phyloP scores from a whole-genome alignment of 164 flowering plant genomes.

The Malania oleifera region DNA sequence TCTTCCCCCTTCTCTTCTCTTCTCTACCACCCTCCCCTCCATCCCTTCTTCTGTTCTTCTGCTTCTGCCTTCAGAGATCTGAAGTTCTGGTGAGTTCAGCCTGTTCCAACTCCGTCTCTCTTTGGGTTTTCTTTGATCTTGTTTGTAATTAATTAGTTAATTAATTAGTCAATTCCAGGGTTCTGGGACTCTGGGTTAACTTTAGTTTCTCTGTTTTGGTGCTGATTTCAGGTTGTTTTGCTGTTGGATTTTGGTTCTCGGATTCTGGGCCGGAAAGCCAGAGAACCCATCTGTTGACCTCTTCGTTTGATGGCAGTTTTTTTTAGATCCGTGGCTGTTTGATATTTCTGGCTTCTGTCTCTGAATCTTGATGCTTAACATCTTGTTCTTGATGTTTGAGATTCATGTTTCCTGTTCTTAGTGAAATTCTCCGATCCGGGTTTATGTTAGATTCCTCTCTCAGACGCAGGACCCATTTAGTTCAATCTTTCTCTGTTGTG shows the following conservation, averaged over 20 bases:
- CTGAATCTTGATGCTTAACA: constrained; percentile 19
- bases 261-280: constrained; percentile 11
- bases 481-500: constrained; percentile 87
- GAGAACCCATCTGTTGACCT: constrained; percentile 1
- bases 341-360: neutral
- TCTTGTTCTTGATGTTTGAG: constrained; percentile 34
- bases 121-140: too few relatives aligned
- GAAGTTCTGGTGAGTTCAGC: constrained; percentile 7
- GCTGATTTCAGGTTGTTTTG: neutral
- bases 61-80: constrained; percentile 10
- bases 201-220: neutral
- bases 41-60: constrained; percentile 5
- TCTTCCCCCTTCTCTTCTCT: constrained; percentile 43
- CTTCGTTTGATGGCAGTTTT: too few relatives aligned
- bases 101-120: neutral
- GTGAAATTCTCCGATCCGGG: constrained; percentile 79
- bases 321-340: too few relatives aligned
- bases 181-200: neutral
- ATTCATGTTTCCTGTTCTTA: constrained; percentile 70
- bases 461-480: constrained; percentile 64
- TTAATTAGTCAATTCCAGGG: too few relatives aligned
- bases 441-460: constrained; percentile 52
- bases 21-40: constrained; percentile 8
- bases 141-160: too few relatives aligned
- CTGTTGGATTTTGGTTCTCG: neutral